Evolutionary conservation across 768 basidiomycete genomes (phyloP).

Genomic region (Kwoniella sp.): DNA sequence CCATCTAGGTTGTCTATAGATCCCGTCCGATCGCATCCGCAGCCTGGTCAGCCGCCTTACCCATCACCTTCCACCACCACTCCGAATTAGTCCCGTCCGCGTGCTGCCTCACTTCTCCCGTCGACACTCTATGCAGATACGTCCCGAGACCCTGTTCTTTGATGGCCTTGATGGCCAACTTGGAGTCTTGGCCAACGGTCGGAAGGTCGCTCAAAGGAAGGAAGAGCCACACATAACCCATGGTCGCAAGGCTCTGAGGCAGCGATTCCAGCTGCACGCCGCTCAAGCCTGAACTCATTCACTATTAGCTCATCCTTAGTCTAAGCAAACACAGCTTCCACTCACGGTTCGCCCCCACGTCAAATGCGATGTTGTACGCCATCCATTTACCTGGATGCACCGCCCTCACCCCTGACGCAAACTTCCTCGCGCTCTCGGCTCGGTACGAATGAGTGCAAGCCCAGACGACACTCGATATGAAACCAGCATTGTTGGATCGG

Average conservation of each 20-base stretch:
- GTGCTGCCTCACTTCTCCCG: slow-evolving; percentile 6
- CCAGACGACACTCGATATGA: slow-evolving; percentile 29
- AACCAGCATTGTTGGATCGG: slow-evolving; percentile 10
- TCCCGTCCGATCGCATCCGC: slow-evolving; percentile 18
- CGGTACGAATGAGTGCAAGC: slow-evolving; percentile 11
- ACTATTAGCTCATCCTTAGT: too few species aligned
- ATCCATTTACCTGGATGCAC: slow-evolving; percentile 32
- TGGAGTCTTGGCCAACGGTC: slow-evolving; percentile 9
- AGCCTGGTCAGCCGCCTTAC: slow-evolving; percentile 15
- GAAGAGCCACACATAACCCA: slow-evolving; percentile 20
- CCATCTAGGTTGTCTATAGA: slow-evolving; percentile 2
- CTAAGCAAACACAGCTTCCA: neutral
- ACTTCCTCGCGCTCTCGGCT: slow-evolving; percentile 7
- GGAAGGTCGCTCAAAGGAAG: slow-evolving; percentile 7
- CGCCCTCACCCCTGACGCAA: slow-evolving; percentile 19
- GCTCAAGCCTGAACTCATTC: neutral
- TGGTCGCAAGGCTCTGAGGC: slow-evolving; percentile 4
- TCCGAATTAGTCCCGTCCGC: slow-evolving; percentile 15
- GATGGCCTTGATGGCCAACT: slow-evolving; percentile 6
- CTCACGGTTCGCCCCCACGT: neutral
- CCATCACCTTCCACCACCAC: slow-evolving; percentile 27
- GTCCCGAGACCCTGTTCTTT: slow-evolving; percentile 11
- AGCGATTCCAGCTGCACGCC: neutral
- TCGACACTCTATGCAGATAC: slow-evolving; percentile 4
- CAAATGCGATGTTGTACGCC: slow-evolving; percentile 28